Evolutionary conservation across 2,329 filamentous ascomycete genomes (phyloP).

Genomic region (Aspergillus clavatus): DNA sequence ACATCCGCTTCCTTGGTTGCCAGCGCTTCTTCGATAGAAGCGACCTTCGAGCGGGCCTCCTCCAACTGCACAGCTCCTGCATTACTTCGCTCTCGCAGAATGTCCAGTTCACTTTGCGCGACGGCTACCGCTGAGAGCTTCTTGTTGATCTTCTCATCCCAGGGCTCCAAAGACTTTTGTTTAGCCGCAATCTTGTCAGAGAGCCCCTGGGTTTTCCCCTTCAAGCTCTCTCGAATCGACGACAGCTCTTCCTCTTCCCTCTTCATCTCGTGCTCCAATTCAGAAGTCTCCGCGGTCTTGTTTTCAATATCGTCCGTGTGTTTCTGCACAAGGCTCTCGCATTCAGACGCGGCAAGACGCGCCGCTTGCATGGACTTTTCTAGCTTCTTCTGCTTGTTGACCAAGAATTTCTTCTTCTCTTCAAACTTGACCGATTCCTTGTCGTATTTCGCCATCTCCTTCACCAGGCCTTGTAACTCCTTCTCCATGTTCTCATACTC

Average conservation of each 20-base stretch:
- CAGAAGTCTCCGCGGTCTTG: conserved; percentile 66
- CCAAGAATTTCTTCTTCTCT: conserved; percentile 92
- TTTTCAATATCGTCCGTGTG: conserved; percentile 73
- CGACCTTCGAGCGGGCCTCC: conserved; percentile 76
- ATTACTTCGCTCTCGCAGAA: conserved; percentile 83
- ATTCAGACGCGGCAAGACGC: conserved; percentile 68
- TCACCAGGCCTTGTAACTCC: conserved; percentile 69
- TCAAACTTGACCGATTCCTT: conserved; percentile 97
- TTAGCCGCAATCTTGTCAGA: conserved; percentile 89
- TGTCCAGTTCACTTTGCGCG: conserved; percentile 88
- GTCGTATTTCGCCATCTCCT: conserved; percentile 88
- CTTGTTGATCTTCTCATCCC: conserved; percentile 94
- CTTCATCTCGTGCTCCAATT: conserved; percentile 71
- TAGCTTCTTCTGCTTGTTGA: conserved; percentile 87
- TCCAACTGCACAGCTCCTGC: conserved; percentile 78
- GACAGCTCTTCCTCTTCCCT: conserved; percentile 76
- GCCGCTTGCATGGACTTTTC: conserved; percentile 80
- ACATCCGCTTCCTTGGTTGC: conserved; percentile 68
- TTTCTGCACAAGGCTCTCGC: conserved; percentile 71
- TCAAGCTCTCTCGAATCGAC: conserved; percentile 77
- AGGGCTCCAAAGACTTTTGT: conserved; percentile 91
- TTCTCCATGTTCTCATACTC: conserved; percentile 81
- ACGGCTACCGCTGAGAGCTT: conserved; percentile 93
- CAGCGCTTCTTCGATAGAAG: conserved; percentile 65
- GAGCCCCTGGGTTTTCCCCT: conserved; percentile 91